These are phyloP conservation scores for Fomitopsis palustris DNA, from an alignment of 1,284 basidiomycete species.

Conservation along the genomic window DNA sequence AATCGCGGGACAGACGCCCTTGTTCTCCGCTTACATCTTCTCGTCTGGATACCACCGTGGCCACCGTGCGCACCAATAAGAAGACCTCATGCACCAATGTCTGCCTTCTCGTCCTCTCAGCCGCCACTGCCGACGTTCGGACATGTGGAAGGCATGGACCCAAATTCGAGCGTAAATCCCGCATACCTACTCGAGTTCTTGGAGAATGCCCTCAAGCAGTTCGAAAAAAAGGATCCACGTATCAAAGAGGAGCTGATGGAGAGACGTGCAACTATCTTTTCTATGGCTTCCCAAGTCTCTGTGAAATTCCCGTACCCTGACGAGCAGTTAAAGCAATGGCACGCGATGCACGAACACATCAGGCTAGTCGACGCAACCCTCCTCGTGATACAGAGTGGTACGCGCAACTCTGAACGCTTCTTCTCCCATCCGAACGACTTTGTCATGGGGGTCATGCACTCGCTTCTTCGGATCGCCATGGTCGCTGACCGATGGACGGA, in stretches of 20 bases:
- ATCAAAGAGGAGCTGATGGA: constrained; percentile 24
- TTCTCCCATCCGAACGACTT: constrained; percentile 42
- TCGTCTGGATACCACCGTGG: not conserved
- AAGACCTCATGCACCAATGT: constrained; percentile 18
- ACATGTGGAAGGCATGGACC: constrained; percentile 13
- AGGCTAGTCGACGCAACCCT: constrained; percentile 50
- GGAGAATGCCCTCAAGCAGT: constrained; percentile 34
- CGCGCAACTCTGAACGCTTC: constrained; percentile 46
- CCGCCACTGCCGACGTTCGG: constrained; percentile 38
- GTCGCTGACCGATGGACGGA: constrained; percentile 58
- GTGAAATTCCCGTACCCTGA: constrained; percentile 44
- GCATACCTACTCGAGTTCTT: constrained; percentile 45
- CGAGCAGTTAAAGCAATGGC: constrained; percentile 39
- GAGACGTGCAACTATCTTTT: constrained; percentile 37
- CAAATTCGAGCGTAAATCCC: constrained; percentile 17
- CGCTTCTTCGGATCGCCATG: constrained; percentile 49
- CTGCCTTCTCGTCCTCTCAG: constrained; percentile 28
- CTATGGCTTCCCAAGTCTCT: constrained; percentile 50
- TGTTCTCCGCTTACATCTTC: not conserved
- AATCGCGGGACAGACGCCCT: not conserved
- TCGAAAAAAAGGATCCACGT: constrained; percentile 24
- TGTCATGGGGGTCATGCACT: constrained; percentile 40
- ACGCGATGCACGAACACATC: constrained; percentile 52
- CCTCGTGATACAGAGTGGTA: constrained; percentile 47
- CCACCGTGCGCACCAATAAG: not conserved